Percentiles rank a stretch among this genome's conserved stretches.
phyloP scores from a whole-genome alignment of 768 basidiomycete species.

The Russula ochroleuca region DNA sequence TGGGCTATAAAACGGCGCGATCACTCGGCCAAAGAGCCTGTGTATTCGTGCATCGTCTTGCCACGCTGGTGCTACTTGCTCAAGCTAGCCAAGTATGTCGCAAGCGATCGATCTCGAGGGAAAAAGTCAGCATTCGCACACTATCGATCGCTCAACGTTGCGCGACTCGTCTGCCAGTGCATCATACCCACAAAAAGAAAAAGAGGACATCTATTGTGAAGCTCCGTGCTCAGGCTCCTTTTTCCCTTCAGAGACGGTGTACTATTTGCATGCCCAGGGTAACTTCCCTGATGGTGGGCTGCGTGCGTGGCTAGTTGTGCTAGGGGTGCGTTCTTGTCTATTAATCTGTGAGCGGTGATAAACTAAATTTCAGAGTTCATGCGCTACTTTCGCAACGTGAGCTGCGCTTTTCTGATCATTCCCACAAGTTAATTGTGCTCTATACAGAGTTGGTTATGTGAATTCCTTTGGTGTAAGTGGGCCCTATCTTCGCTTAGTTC shows the following conservation, averaged over 20 bases:
- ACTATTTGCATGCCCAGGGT: not conserved
- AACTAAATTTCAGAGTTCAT: slow-evolving; percentile 16
- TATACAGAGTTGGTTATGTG: slow-evolving; percentile 56
- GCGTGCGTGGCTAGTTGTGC: slow-evolving; percentile 42
- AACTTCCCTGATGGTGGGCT: slow-evolving; percentile 44
- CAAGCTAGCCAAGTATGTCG: not conserved
- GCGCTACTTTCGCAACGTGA: slow-evolving; percentile 46
- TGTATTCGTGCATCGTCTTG: not conserved
- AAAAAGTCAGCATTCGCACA: not conserved
- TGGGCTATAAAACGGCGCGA: not conserved
- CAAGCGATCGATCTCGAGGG: not conserved
- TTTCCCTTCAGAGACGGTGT: not conserved
- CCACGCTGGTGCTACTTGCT: not conserved
- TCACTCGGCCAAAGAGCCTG: not conserved
- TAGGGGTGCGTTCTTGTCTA: slow-evolving; percentile 35
- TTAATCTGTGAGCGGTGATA: not conserved
- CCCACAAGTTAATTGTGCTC: not conserved
- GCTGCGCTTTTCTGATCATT: slow-evolving; percentile 15
- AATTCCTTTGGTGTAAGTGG: slow-evolving; percentile 71
- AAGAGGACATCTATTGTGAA: not conserved
- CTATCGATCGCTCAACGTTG: not conserved
- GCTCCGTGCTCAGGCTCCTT: not conserved
- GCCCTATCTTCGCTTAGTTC: not conserved
- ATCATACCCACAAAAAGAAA: not conserved
- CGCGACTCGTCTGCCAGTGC: not conserved